Evolutionary conservation across 108 stramenopile genomes (phyloP).

Genomic region (Pseudonitzschia delicatissima): DNA sequence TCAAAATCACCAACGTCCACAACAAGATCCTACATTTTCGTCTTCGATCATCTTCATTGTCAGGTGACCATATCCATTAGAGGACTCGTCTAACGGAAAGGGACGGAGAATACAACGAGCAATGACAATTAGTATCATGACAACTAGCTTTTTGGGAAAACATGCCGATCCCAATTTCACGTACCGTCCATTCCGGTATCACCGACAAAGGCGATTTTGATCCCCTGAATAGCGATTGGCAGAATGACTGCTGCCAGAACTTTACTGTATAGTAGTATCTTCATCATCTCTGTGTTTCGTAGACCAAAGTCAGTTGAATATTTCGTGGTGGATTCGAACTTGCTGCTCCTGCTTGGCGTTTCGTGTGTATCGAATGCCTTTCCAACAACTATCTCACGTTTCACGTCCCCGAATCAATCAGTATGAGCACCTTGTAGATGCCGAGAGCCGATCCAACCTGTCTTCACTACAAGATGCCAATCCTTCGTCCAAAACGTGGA

Average conservation of each 20-base stretch:
- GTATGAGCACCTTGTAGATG: too few species aligned
- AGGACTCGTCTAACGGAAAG: background rate
- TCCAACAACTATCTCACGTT: too few species aligned
- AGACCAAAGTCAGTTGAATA: too few species aligned
- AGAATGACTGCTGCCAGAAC: background rate
- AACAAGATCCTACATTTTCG: conserved; percentile 13
- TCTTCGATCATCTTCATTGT: conserved; percentile 15
- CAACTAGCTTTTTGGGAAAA: background rate
- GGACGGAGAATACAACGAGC: background rate
- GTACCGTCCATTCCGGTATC: conserved; percentile 13
- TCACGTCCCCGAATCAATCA: too few species aligned
- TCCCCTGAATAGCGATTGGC: background rate
- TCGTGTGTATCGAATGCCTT: too few species aligned
- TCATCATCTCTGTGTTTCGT: conserved; percentile 6
- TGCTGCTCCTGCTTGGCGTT: too few species aligned
- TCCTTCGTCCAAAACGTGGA: too few species aligned
- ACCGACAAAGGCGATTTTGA: conserved; percentile 18
- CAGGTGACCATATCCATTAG: conserved; percentile 11
- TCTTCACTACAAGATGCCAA: too few species aligned
- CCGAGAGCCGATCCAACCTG: too few species aligned
- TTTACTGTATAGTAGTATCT: background rate
- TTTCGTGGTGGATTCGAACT: too few species aligned
- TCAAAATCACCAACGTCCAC: conserved; percentile 16
- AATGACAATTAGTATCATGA: background rate
- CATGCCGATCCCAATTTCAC: background rate